Percentiles rank a stretch among this genome's conserved stretches.
phyloP scores from a whole-genome alignment of 495 filamentous ascomycete genomes.

The Schizothecium vesticola region DNA sequence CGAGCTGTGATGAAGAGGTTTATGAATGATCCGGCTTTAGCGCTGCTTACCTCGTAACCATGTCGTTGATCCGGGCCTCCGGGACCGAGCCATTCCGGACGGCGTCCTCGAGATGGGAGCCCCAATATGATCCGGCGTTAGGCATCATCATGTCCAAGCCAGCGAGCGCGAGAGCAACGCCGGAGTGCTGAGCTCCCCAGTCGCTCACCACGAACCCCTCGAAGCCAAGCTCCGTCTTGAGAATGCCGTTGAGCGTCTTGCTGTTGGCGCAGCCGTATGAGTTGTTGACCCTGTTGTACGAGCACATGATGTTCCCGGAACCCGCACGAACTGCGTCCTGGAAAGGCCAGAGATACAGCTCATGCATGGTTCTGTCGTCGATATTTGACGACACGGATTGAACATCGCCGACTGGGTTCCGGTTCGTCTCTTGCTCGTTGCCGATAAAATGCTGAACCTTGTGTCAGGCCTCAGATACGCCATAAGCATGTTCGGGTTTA shows the following conservation, averaged over 20 bases:
- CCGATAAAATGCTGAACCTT: constrained; percentile 51
- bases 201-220: constrained; percentile 61
- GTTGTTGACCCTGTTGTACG: constrained; percentile 63
- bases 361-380: constrained; percentile 64
- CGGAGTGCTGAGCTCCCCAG: constrained; percentile 58
- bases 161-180: constrained; percentile 46
- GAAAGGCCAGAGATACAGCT: constrained; percentile 69
- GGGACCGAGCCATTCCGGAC: constrained; percentile 47
- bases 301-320: constrained; percentile 62
- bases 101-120: constrained; percentile 35
- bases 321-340: constrained; percentile 59
- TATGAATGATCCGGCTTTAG: too few relatives aligned
- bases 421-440: constrained; percentile 62
- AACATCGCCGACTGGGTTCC: constrained; percentile 43
- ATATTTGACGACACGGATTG: constrained; percentile 56
- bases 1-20: neutral
- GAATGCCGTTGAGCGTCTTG: constrained; percentile 54
- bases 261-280: constrained; percentile 61
- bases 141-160: constrained; percentile 62
- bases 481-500: constrained; percentile 30
- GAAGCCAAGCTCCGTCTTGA: constrained; percentile 59
- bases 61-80: constrained; percentile 48
- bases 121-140: constrained; percentile 40
- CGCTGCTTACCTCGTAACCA: constrained; percentile 38
- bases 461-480: neutral